Base-by-base conservation (phyloP, 2,329 filamentous ascomycete genomes). In the Fusarium sororula region DNA sequence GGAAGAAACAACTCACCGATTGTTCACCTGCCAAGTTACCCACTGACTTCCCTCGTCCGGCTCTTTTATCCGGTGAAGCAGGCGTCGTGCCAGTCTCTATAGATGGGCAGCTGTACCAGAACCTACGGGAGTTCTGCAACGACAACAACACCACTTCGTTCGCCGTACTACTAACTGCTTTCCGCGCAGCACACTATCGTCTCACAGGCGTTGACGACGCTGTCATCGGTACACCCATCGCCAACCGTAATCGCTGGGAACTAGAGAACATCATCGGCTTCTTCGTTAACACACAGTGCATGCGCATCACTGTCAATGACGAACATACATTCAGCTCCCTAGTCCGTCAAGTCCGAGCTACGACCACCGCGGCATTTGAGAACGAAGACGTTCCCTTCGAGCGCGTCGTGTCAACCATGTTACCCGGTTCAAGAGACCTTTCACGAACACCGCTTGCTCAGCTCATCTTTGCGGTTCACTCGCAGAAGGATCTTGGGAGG, bases 271-370 rank as follows among this genome's bases (percentile, higher is more conserved):
- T 77, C 1, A 71, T 79, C 13, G 78, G 76, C 2, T 77, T 77
- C 67, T 79, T 79, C 22, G 78, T 79, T 50, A 79, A 78, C 37
- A 62, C 71, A 0, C 79, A 80, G 39, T 78, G 77, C 18, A 72
- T 80, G 28, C 65, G 77, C n/a, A 63, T 79, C 42, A 50, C 28
- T 4, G 18, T 80, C 4, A 37, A 67, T 12, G 58, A 68, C 12
- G 42, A 70, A 1, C 58, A 71, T 10, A 66, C 68, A 0, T 79
- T 79, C 24, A 47, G 60, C 3, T 55, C 39, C 0, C 10, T 79
- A 4, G 54, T 79, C 0, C 30, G 35, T 1, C 75, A 79, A 18
- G 72, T 79, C 56, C 28, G 41, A 1, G 28, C 38, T 2, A 70
- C 61, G 0, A 53, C 51, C 0, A 44, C 50, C 2, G 55, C 30